A percentile compares a stretch with the other conserved stretches of the same genome.
phyloP scores from a whole-genome alignment of 306 rosid genomes.

The Dryas octopetala region DNA sequence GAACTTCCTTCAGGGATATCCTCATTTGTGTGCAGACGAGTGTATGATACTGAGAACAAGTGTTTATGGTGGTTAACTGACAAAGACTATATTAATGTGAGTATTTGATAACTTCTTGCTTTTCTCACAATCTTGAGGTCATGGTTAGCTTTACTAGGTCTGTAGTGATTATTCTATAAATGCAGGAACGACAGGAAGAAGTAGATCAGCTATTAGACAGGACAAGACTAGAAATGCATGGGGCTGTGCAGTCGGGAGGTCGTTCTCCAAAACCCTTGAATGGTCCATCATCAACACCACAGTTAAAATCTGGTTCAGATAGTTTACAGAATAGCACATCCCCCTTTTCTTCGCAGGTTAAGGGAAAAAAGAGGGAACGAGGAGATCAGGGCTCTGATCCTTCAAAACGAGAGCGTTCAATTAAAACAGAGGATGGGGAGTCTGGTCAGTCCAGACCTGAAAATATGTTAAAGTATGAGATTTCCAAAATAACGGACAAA shows the following conservation, averaged over 20 bases:
- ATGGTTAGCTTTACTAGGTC: not conserved
- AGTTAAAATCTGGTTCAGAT: constrained; percentile 73
- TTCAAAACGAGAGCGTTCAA: constrained; percentile 55
- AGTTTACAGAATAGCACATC: constrained; percentile 63
- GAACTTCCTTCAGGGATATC: constrained; percentile 73
- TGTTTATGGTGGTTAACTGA: constrained; percentile 90
- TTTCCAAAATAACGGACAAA: constrained; percentile 70
- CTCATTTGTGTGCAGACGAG: constrained; percentile 83
- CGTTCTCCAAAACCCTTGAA: constrained; percentile 81
- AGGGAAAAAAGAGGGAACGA: constrained; percentile 78
- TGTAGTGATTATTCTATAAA: constrained; percentile 16
- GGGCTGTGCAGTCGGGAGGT: constrained; percentile 68
- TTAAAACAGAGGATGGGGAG: constrained; percentile 66
- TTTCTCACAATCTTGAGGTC: not conserved
- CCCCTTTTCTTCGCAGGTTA: constrained; percentile 58
- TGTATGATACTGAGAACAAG: constrained; percentile 73
- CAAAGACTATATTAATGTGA: constrained; percentile 72
- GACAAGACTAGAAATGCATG: constrained; percentile 77
- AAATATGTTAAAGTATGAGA: constrained; percentile 58
- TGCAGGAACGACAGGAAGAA: constrained; percentile 82
- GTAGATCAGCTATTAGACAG: constrained; percentile 64
- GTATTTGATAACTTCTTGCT: constrained; percentile 24
- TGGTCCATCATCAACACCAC: constrained; percentile 73
- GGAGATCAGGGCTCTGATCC: constrained; percentile 67
- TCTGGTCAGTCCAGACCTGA: constrained; percentile 54